Evolutionary conservation across 2,329 filamentous ascomycete genomes (phyloP), one percentile per base, ranked within the genome.

Genomic region (Ambrosiella xylebori): DNA sequence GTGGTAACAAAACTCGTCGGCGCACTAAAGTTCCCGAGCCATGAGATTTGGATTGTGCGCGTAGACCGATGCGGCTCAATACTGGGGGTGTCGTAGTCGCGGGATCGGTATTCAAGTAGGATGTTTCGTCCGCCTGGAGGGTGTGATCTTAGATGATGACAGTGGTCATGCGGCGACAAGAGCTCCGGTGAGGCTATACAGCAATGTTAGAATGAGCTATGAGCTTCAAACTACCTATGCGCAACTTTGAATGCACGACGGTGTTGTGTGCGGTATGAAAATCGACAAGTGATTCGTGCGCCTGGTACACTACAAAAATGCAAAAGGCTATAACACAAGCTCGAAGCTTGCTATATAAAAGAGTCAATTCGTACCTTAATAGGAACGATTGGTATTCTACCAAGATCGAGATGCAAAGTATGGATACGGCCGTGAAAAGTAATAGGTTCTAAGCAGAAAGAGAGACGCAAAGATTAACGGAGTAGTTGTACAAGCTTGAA

Each of bases 11-110:
- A 49, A 54, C 13, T 60, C 49, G 39, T 47, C 58, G 8, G 45
- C 45, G 54, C 49, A 35, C 54, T 60, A 60, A 44, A 8, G 49
- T 35, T 60, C 38, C 40, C 45, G n/a, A 52, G 58, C 58, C 61
- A 63, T 63, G 56, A 40, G 19, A 8, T 15, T 27, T 27, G 27
- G 27, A 27, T 27, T 13, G 8, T 36, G 37, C 13, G 15, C 35
- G 47, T 41, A 17, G 17, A 52, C 15, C 17, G 3, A 13, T 57
- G 17, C 49, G 17, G 27, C 39, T 41, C 39, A 5, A 27, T 27
- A 27, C 27, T 27, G 27, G 27, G 27, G 27, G 27, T 27, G 27
- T 27, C 27, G 27, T 27, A 27, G 27, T 27, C 27, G 27, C 27
- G 3, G 27, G 27, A 4, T 27, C 27, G 27, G 27, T 27, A 27